Percentiles rank a stretch among this genome's conserved stretches.
Evolutionary conservation across 257 asterid species (phyloP).

Genomic region (Solanum lycopersicoides): DNA sequence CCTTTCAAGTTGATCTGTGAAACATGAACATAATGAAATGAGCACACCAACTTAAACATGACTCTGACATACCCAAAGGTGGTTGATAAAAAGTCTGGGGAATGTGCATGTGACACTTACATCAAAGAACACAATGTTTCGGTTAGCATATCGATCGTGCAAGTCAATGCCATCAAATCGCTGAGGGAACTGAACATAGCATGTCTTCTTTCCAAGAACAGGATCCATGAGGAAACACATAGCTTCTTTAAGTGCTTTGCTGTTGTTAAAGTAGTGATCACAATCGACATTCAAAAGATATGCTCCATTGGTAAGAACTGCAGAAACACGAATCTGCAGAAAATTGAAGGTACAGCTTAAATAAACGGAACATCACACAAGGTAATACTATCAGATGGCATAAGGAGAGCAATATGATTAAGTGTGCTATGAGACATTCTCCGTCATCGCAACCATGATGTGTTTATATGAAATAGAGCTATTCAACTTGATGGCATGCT

Average conservation of each 20-base stretch:
- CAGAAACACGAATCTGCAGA: constrained; percentile 63
- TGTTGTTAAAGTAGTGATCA: constrained; percentile 73
- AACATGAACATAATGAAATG: not conserved
- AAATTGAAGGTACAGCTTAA: not conserved
- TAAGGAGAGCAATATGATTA: not conserved
- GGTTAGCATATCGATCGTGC: constrained; percentile 73
- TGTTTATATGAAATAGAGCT: not conserved
- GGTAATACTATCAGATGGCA: not conserved
- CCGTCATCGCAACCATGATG: not conserved
- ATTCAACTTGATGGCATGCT: not conserved
- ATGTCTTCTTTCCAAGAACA: constrained; percentile 49
- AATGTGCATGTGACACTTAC: constrained; percentile 10
- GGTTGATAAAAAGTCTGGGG: not conserved
- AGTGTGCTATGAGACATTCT: not conserved
- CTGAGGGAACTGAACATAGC: constrained; percentile 68
- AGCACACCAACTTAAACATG: not conserved
- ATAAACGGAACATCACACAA: not conserved
- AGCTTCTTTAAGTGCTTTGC: constrained; percentile 66
- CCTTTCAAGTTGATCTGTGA: constrained; percentile 90
- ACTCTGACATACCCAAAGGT: not conserved
- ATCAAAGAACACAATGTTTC: constrained; percentile 45
- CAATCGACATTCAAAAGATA: constrained; percentile 62
- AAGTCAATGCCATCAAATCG: constrained; percentile 67
- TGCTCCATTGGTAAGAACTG: constrained; percentile 68
- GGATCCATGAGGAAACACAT: constrained; percentile 75